phyloP scores from a whole-genome alignment of 1,139 yeast genomes.

The Zygoascus hellenicus region DNA sequence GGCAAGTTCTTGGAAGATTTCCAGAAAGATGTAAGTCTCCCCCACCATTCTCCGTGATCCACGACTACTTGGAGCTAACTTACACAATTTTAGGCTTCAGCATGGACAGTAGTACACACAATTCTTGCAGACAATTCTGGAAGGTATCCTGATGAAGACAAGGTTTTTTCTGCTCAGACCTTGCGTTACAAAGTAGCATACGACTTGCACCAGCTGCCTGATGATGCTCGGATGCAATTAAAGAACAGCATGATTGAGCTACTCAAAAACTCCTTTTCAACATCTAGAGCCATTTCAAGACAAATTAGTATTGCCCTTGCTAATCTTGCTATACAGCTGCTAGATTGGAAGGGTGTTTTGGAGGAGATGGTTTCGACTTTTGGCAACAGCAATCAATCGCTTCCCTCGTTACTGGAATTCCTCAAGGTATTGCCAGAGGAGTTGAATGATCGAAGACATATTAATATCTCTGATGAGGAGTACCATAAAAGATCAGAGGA shows the following conservation, averaged over 20 bases:
- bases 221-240: constrained; percentile 45
- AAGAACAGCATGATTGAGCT: constrained; percentile 58
- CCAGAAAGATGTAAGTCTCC: constrained; percentile 54
- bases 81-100: constrained; percentile 29
- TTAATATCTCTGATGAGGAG: constrained; percentile 79
- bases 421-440: constrained; percentile 89
- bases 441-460: constrained; percentile 66
- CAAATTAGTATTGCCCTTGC: constrained; percentile 80
- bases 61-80: neutral
- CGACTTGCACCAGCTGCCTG: constrained; percentile 73
- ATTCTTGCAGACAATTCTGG: constrained; percentile 25
- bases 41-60: neutral
- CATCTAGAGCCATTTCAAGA: constrained; percentile 57
- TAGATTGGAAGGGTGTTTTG: constrained; percentile 67
- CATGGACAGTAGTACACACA: constrained; percentile 37
- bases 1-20: constrained; percentile 66
- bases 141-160: constrained; percentile 38
- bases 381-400: constrained; percentile 33
- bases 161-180: constrained; percentile 87
- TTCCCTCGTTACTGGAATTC: constrained; percentile 60
- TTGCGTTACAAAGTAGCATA: constrained; percentile 68
- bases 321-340: constrained; percentile 70
- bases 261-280: constrained; percentile 40
- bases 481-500: constrained; percentile 58
- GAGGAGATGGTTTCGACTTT: constrained; percentile 57